These are phyloP conservation scores for Pezicula neosporulosa DNA, from an alignment of 2,329 filamentous ascomycete genomes.

Conservation along the genomic window DNA sequence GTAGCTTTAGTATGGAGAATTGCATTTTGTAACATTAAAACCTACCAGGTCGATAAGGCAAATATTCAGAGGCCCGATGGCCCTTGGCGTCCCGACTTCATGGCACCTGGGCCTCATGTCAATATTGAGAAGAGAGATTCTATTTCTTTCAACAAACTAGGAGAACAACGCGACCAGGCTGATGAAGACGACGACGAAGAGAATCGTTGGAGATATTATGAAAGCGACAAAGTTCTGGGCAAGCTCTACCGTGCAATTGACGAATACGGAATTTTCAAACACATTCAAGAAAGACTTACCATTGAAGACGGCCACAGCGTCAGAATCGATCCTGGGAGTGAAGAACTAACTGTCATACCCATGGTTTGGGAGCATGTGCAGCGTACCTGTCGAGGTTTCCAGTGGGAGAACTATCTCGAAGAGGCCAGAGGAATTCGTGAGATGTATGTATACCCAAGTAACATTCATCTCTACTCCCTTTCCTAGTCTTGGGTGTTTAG, in stretches of 20 bases:
- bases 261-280: conserved; percentile 58
- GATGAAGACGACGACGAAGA: conserved; percentile 45
- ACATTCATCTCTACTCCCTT: conserved; percentile 2
- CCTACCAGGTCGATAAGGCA: conserved; percentile 19
- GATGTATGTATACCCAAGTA: conserved; percentile 34
- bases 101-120: conserved; percentile 44
- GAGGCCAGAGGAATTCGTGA: conserved; percentile 38
- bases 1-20: not conserved
- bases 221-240: conserved; percentile 66
- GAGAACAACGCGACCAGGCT: conserved; percentile 30
- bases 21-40: not conserved
- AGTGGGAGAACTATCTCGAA: conserved; percentile 34
- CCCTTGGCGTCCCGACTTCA: conserved; percentile 46
- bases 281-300: conserved; percentile 20
- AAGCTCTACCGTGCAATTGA: conserved; percentile 69
- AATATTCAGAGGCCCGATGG: conserved; percentile 19
- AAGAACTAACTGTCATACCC: conserved; percentile 19
- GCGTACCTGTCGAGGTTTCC: conserved; percentile 25
- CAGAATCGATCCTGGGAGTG: conserved; percentile 2
- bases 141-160: conserved; percentile 14
- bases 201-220: conserved; percentile 56
- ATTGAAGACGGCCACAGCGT: too few relatives aligned
- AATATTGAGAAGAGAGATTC: conserved; percentile 33
- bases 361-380: conserved; percentile 37
- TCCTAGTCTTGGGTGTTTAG: conserved; percentile 2